These are phyloP conservation scores for Hygrophila difformis DNA, from an alignment of 257 asterid genomes.

Conservation along the genomic window DNA sequence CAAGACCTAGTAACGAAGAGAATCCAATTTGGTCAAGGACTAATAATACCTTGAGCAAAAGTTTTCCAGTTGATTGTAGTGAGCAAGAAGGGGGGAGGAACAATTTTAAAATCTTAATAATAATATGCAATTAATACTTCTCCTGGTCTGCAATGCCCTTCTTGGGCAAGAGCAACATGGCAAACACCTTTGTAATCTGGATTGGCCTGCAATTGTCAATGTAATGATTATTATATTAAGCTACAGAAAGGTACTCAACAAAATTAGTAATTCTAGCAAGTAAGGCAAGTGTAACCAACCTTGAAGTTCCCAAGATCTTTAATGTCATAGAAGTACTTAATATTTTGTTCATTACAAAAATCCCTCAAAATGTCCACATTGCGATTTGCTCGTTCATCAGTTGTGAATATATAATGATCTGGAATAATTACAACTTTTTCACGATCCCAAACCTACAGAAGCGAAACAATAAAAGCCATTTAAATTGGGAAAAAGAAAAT, in stretches of 20 bases:
- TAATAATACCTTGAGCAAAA: constrained; percentile 93
- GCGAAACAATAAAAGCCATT: background rate
- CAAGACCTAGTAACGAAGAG: constrained; percentile 49
- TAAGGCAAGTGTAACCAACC: constrained; percentile 27
- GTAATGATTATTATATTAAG: background rate
- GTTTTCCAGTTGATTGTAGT: constrained; percentile 39
- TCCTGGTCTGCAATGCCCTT: constrained; percentile 98
- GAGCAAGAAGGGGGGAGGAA: no score
- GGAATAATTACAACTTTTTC: constrained; percentile 89
- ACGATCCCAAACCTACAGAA: constrained; percentile 84
- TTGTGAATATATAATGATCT: constrained; percentile 87
- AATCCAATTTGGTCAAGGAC: background rate
- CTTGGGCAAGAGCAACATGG: constrained; percentile 97
- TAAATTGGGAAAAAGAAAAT: background rate
- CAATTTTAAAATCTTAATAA: background rate
- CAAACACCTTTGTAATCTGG: constrained; percentile 98
- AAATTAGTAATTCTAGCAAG: background rate
- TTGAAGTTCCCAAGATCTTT: constrained; percentile 84
- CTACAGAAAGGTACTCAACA: background rate
- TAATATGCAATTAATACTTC: constrained; percentile 41
- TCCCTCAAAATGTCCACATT: constrained; percentile 94
- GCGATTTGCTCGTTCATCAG: constrained; percentile 91
- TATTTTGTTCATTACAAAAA: constrained; percentile 80
- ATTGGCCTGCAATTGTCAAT: constrained; percentile 55
- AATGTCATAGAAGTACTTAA: constrained; percentile 90